Conservation (phyloP, 2,329 filamentous ascomycete species). For the Cercospora sp. region DNA sequence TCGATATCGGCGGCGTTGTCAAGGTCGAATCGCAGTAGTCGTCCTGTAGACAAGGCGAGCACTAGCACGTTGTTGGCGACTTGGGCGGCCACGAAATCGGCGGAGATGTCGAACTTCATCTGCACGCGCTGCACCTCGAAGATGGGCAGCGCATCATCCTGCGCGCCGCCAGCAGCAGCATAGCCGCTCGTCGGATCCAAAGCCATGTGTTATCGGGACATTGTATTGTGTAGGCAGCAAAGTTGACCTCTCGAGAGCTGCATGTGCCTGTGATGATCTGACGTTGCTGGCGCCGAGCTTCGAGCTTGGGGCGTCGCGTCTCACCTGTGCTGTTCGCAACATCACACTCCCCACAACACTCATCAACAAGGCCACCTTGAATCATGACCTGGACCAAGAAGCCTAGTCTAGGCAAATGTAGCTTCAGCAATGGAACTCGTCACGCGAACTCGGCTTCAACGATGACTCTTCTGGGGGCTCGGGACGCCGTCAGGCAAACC, state of each 20-base stretch:
- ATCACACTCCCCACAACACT: neutral
- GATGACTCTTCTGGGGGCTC: neutral
- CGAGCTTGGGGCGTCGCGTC: neutral
- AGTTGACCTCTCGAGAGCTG: neutral
- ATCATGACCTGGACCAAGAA: neutral
- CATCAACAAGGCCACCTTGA: neutral
- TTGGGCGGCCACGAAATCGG: constrained; percentile 93
- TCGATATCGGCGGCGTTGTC: constrained; percentile 95
- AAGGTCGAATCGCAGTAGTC: constrained; percentile 90
- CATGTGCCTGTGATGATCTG: neutral
- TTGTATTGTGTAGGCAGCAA: neutral
- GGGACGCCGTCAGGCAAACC: neutral
- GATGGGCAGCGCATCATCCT: constrained; percentile 68
- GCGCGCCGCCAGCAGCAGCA: constrained; percentile 29
- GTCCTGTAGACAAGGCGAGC: constrained; percentile 84
- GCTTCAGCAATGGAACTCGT: neutral
- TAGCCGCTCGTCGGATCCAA: constrained; percentile 28
- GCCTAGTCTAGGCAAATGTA: neutral
- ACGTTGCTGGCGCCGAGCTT: neutral
- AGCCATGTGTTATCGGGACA: constrained; percentile 8
- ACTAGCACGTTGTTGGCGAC: constrained; percentile 97
- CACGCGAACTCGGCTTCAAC: neutral
- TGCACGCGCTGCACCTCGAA: constrained; percentile 93
- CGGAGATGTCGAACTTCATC: constrained; percentile 89
- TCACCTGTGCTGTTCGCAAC: neutral